Conservation (phyloP, 257 asterid genomes). For the Nicotiana attenuata region DNA sequence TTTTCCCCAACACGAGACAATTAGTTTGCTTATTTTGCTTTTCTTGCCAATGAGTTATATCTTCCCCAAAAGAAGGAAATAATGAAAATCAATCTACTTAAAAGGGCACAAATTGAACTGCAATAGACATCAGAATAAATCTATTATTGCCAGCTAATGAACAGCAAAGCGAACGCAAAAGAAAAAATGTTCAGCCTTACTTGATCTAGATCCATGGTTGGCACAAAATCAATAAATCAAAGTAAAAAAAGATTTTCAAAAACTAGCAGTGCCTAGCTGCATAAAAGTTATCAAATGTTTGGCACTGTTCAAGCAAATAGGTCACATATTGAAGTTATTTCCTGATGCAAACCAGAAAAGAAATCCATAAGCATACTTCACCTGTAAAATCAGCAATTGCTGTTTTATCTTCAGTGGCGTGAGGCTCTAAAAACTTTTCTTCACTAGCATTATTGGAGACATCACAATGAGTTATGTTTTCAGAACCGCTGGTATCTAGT, state of each 20-base stretch:
- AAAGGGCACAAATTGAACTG: background rate
- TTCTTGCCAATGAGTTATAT: background rate
- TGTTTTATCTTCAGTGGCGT: conserved; percentile 21
- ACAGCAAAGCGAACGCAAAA: background rate
- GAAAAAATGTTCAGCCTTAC: background rate
- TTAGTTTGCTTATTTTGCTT: background rate
- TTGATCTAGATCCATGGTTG: background rate
- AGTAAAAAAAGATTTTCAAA: background rate
- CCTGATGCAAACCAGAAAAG: background rate
- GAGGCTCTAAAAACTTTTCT: conserved; percentile 37
- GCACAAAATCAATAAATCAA: background rate
- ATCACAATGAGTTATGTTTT: conserved; percentile 31
- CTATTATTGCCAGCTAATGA: background rate
- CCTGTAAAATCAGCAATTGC: conserved; percentile 11
- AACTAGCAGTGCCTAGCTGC: background rate
- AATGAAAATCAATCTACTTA: background rate
- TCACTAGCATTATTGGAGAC: conserved; percentile 29
- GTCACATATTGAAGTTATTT: background rate
- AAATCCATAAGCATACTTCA: conserved; percentile 22
- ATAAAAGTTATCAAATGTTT: background rate
- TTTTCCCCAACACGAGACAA: background rate
- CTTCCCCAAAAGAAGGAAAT: background rate
- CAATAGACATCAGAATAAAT: background rate
- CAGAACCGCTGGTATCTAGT: conserved; percentile 37
- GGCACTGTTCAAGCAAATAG: background rate